phyloP scores from a whole-genome alignment of 108 stramenopile genomes.

The Nannochloropsis gaditana region DNA sequence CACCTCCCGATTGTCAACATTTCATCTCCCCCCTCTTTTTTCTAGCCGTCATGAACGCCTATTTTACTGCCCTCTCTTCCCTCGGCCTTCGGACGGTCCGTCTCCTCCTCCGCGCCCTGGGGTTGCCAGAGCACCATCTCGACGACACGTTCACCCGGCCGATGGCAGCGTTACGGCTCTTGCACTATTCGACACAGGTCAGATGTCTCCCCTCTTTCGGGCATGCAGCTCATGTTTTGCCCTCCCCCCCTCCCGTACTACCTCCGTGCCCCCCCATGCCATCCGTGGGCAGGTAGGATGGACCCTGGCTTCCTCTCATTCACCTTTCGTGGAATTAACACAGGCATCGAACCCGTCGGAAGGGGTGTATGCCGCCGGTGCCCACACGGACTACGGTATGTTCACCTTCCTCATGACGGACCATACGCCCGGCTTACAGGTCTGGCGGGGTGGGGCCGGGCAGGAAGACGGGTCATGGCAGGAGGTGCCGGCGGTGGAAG shows the following conservation, averaged over 20 bases:
- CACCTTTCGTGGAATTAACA: not conserved
- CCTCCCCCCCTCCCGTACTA: not conserved
- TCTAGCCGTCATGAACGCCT: conserved; percentile 55
- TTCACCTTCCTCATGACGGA: conserved; percentile 45
- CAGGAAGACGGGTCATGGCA: conserved; percentile 23
- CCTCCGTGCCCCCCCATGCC: not conserved
- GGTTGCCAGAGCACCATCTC: conserved; percentile 54
- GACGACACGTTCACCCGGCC: conserved; percentile 53
- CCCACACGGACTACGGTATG: conserved; percentile 50
- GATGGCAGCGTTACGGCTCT: conserved; percentile 36
- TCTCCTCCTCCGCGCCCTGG: conserved; percentile 57
- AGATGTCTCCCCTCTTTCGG: not conserved
- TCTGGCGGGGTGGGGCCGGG: conserved; percentile 26
- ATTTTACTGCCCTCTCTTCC: conserved; percentile 40
- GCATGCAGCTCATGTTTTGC: too few species aligned
- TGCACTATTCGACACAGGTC: conserved; percentile 42
- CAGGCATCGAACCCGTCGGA: conserved; percentile 54
- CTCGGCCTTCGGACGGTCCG: conserved; percentile 55
- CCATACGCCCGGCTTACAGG: conserved; percentile 43
- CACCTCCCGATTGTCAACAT: not conserved
- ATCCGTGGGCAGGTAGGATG: too few species aligned
- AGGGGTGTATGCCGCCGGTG: conserved; percentile 45
- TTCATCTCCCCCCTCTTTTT: conserved; percentile 32
- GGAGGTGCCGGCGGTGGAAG: conserved; percentile 37
- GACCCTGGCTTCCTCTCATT: not conserved